phyloP scores from a whole-genome alignment of 495 filamentous ascomycete genomes.

The Xanthoparmelia taractica region DNA sequence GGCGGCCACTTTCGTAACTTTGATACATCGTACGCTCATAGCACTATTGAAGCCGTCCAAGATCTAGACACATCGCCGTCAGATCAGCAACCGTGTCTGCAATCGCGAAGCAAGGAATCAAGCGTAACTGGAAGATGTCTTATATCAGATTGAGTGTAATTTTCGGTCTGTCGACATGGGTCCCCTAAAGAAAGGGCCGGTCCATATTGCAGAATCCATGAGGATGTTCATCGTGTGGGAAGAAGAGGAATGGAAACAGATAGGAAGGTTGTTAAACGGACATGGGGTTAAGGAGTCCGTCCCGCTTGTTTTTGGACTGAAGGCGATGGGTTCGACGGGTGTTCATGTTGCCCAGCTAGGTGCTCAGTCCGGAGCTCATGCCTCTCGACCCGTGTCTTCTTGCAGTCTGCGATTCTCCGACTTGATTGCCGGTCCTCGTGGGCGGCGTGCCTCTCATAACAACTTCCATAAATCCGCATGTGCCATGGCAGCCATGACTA shows the following conservation, averaged over 20 bases:
- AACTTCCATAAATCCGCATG: background rate
- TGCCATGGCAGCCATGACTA: background rate
- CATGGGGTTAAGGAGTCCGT: background rate
- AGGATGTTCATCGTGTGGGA: slow-evolving; percentile 37
- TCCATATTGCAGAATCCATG: slow-evolving; percentile 55
- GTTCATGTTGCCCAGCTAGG: too few relatives aligned
- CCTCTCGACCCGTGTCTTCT: background rate
- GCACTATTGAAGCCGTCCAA: background rate
- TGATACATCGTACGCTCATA: background rate
- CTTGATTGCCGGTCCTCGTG: background rate
- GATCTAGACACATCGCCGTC: background rate
- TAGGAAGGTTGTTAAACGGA: background rate
- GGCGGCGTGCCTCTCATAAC: background rate
- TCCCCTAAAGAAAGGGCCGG: slow-evolving; percentile 39
- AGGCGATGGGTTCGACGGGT: background rate
- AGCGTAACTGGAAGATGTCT: background rate
- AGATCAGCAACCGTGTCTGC: background rate
- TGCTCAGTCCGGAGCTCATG: too few relatives aligned
- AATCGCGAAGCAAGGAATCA: background rate
- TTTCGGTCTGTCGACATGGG: slow-evolving; percentile 42
- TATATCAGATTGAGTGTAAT: slow-evolving; percentile 52
- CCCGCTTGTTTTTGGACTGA: background rate
- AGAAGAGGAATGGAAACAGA: background rate
- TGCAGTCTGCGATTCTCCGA: background rate
- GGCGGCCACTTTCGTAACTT: background rate